These are phyloP conservation scores for Candida dubliniensis DNA, from an alignment of 1,139 yeast genomes.

Conservation along the genomic window DNA sequence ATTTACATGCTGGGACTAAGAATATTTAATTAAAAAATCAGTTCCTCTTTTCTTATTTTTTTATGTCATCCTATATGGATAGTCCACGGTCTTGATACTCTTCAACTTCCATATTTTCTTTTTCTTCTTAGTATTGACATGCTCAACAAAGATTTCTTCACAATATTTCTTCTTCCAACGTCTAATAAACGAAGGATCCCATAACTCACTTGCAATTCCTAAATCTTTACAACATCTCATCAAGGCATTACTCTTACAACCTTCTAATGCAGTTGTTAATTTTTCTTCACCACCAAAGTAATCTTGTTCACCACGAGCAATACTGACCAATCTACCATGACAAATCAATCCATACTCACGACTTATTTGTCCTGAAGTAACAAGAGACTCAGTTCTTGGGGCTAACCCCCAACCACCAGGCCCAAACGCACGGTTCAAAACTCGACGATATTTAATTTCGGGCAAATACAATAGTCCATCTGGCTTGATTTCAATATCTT, in stretches of 20 bases:
- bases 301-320: slow-evolving; percentile 95
- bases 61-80: slow-evolving; percentile 12
- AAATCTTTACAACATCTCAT: slow-evolving; percentile 98
- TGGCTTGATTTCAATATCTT: slow-evolving; percentile 90
- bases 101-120: slow-evolving; percentile 86
- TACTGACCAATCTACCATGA: slow-evolving; percentile 83
- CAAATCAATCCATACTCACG: slow-evolving; percentile 89
- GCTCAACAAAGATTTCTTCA: slow-evolving; percentile 85
- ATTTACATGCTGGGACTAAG: background rate
- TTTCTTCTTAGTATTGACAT: slow-evolving; percentile 76
- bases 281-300: slow-evolving; percentile 81
- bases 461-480: slow-evolving; percentile 92
- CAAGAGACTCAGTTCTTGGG: slow-evolving; percentile 82
- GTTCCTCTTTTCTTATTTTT: background rate
- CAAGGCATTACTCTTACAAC: slow-evolving; percentile 93
- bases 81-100: slow-evolving; percentile 11
- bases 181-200: slow-evolving; percentile 94
- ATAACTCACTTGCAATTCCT: slow-evolving; percentile 92
- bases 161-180: slow-evolving; percentile 73
- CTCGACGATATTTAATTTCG: slow-evolving; percentile 90
- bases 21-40: background rate
- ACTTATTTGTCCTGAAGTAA: slow-evolving; percentile 64
- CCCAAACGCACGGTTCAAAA: slow-evolving; percentile 86
- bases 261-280: slow-evolving; percentile 94
- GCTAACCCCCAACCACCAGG: slow-evolving; percentile 99